A percentile compares a stretch with the other conserved stretches of the same genome.
phyloP scores from a whole-genome alignment of 23 red algal genomes.

The Gracilaria domingensis region DNA sequence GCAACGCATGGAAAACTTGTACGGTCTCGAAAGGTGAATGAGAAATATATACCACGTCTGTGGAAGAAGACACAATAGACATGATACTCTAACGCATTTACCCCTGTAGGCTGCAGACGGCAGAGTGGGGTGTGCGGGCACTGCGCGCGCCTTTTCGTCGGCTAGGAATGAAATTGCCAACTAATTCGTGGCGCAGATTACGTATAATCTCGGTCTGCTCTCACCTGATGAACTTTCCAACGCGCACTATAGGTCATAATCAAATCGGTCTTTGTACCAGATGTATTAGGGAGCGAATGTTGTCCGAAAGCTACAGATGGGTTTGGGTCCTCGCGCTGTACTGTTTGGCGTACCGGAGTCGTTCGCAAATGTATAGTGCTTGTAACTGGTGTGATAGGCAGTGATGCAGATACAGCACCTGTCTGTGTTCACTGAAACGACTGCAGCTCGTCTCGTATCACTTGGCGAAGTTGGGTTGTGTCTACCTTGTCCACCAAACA shows the following conservation, averaged over 20 bases:
- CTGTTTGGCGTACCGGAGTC: neutral
- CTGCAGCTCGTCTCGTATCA: neutral
- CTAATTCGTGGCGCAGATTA: neutral
- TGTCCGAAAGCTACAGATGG: neutral
- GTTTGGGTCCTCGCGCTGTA: neutral
- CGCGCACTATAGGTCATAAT: neutral
- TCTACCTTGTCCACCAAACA: neutral
- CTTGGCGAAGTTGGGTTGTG: neutral
- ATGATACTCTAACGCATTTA: slow-evolving; percentile 29
- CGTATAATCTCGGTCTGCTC: neutral
- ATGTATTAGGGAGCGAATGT: neutral
- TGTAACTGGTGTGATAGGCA: too few relatives aligned
- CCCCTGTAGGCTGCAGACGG: slow-evolving; percentile 11
- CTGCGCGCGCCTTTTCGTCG: slow-evolving; percentile 11
- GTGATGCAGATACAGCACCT: too few relatives aligned
- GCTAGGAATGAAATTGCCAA: neutral
- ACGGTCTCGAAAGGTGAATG: slow-evolving; percentile 5
- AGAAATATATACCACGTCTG: neutral
- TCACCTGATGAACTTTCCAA: neutral
- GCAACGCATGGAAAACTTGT: neutral
- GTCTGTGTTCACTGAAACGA: neutral
- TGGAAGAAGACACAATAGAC: slow-evolving; percentile 1
- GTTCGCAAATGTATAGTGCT: neutral
- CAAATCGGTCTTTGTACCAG: neutral
- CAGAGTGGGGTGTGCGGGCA: slow-evolving; percentile 36